A percentile compares a stretch with the other conserved stretches of the same genome.
These are phyloP conservation scores for Lumnitzera littorea DNA, from an alignment of 345 rosid species.

Conservation along the genomic window DNA sequence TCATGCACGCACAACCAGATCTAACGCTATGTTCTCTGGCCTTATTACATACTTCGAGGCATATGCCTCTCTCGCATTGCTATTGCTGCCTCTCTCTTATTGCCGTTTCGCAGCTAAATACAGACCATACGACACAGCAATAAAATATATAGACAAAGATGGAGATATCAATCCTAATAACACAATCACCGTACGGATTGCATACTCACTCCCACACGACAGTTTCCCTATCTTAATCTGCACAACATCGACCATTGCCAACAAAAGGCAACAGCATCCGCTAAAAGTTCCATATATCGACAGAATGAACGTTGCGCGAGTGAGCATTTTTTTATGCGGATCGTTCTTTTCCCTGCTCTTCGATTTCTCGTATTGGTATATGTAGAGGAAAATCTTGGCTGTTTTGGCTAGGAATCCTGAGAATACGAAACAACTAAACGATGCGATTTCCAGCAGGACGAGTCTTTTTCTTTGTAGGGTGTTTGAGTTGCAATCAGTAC, in stretches of 20 bases:
- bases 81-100: too few relatives aligned
- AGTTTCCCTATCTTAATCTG: constrained; percentile 11
- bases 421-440: constrained; percentile 17
- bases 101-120: too few relatives aligned
- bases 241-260: constrained; percentile 12
- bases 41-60: too few relatives aligned
- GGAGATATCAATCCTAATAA: background rate
- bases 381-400: constrained; percentile 13
- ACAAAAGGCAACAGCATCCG: constrained; percentile 8
- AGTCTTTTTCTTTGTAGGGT: background rate
- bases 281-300: constrained; percentile 10
- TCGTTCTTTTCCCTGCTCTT: rapidly evolving
- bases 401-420: constrained; percentile 15
- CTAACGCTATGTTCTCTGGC: too few relatives aligned
- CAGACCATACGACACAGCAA: constrained; percentile 7
- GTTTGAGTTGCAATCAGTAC: background rate
- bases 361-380: background rate
- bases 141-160: constrained; percentile 3
- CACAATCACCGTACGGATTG: constrained; percentile 1
- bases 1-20: too few relatives aligned
- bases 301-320: background rate
- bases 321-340: background rate
- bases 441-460: constrained; percentile 7
- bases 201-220: constrained; percentile 2
- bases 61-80: too few relatives aligned